Percentiles rank a stretch among this genome's conserved stretches.
Evolutionary conservation across 257 asterid species (phyloP).

Genomic region (Forsythia viridissima): DNA sequence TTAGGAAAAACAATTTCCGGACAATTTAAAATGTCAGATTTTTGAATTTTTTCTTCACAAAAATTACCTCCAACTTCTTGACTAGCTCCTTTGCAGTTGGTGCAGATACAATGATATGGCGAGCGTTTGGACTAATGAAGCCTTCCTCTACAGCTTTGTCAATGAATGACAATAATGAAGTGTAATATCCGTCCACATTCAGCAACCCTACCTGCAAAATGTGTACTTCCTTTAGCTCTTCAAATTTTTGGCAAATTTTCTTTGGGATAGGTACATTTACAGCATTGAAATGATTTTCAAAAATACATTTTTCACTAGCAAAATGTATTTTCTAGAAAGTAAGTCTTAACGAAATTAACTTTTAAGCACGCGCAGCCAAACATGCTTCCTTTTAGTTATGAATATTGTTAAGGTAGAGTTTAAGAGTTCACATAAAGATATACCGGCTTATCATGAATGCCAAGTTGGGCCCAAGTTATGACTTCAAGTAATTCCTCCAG

Average conservation of each 20-base stretch:
- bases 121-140: constrained; percentile 51
- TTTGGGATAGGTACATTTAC: too few relatives aligned
- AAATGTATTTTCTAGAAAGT: too few relatives aligned
- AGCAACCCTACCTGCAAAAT: constrained; percentile 55
- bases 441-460: constrained; percentile 66
- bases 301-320: too few relatives aligned
- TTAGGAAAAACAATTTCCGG: background rate
- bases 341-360: too few relatives aligned
- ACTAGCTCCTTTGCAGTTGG: constrained; percentile 49
- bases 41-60: background rate
- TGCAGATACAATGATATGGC: constrained; percentile 58
- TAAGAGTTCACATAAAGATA: background rate
- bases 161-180: constrained; percentile 44
- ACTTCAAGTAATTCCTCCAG: constrained; percentile 61
- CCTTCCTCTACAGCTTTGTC: constrained; percentile 69
- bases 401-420: background rate
- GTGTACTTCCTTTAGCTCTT: background rate
- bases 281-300: too few relatives aligned
- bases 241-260: too few relatives aligned
- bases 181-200: constrained; percentile 55
- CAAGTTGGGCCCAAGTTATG: constrained; percentile 64
- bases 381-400: background rate
- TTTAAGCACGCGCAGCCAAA: too few relatives aligned
- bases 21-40: background rate
- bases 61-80: constrained; percentile 50